These are phyloP conservation scores for Microcyclospora pomicola DNA, from an alignment of 2,329 filamentous ascomycete genomes.

Conservation along the genomic window DNA sequence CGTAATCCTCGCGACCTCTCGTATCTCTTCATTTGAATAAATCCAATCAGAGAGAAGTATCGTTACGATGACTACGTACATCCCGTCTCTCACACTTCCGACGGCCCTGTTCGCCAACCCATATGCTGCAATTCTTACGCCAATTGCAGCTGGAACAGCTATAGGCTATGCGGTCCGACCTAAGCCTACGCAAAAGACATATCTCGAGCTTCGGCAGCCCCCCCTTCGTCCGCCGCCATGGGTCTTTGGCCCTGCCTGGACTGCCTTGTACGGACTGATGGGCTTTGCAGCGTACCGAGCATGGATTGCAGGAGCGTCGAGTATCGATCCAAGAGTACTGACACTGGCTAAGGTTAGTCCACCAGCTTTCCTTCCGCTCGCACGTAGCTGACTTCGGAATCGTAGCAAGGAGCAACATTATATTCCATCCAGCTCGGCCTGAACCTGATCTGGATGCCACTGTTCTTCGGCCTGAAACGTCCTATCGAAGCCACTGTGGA, in stretches of 20 bases:
- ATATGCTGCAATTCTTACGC: conserved; percentile 60
- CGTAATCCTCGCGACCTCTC: too few relatives aligned
- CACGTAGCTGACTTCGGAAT: neutral
- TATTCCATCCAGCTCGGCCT: conserved; percentile 77
- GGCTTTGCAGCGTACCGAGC: conserved; percentile 79
- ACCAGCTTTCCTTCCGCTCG: too few relatives aligned
- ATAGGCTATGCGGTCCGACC: conserved; percentile 55
- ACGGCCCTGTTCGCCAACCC: conserved; percentile 56
- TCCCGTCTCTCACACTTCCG: conserved; percentile 66
- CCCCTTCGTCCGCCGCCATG: conserved; percentile 43
- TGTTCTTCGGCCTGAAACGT: conserved; percentile 70
- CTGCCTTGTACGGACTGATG: conserved; percentile 53
- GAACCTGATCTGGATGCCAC: conserved; percentile 81
- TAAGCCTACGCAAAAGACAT: conserved; percentile 46
- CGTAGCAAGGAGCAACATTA: conserved; percentile 52
- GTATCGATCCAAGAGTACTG: conserved; percentile 42
- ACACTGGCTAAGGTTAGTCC: conserved; percentile 39
- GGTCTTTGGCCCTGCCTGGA: conserved; percentile 48
- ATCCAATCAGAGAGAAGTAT: neutral
- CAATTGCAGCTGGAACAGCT: conserved; percentile 57
- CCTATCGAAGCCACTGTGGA: conserved; percentile 64
- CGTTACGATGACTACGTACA: conserved; percentile 59
- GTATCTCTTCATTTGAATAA: too few relatives aligned
- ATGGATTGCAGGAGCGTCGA: conserved; percentile 47
- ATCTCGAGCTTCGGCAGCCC: conserved; percentile 52